Percentiles rank a stretch among this genome's conserved stretches.
These are phyloP conservation scores for Combretum micranthum DNA, from an alignment of 345 rosid genomes.

Conservation along the genomic window DNA sequence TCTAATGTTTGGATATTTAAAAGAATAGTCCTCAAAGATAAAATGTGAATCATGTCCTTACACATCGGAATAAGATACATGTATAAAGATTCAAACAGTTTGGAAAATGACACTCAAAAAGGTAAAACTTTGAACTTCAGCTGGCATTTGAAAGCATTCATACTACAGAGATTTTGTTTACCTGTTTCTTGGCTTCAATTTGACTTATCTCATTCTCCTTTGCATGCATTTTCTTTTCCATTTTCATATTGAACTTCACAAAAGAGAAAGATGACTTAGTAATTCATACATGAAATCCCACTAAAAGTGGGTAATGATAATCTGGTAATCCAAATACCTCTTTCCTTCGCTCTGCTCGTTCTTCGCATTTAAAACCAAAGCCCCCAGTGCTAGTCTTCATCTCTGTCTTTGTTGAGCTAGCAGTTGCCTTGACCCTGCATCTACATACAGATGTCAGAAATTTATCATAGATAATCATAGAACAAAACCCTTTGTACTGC, in stretches of 20 bases:
- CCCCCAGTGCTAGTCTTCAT: constrained; percentile 25
- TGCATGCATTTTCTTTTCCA: constrained; percentile 71
- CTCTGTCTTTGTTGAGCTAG: constrained; percentile 32
- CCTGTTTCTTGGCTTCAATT: constrained; percentile 64
- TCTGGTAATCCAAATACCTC: constrained; percentile 39
- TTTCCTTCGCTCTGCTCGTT: constrained; percentile 77
- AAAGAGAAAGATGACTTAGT: constrained; percentile 3
- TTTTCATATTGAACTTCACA: constrained; percentile 56
- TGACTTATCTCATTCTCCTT: constrained; percentile 62
- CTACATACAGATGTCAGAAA: constrained; percentile 3
- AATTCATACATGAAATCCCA: neutral
- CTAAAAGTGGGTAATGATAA: neutral
- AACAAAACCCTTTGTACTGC: no score
- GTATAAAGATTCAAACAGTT: no score
- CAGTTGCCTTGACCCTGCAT: constrained; percentile 36
- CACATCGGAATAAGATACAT: no score
- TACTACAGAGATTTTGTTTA: constrained; percentile 17
- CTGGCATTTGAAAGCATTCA: no score
- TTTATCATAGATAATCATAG: neutral
- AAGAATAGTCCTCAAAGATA: no score
- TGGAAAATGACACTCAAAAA: no score
- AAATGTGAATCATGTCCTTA: no score
- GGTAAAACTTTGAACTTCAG: no score
- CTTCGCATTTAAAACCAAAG: constrained; percentile 57
- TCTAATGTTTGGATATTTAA: no score